Conservation (phyloP, 306 rosid genomes). For the Vigna trinervia region DNA sequence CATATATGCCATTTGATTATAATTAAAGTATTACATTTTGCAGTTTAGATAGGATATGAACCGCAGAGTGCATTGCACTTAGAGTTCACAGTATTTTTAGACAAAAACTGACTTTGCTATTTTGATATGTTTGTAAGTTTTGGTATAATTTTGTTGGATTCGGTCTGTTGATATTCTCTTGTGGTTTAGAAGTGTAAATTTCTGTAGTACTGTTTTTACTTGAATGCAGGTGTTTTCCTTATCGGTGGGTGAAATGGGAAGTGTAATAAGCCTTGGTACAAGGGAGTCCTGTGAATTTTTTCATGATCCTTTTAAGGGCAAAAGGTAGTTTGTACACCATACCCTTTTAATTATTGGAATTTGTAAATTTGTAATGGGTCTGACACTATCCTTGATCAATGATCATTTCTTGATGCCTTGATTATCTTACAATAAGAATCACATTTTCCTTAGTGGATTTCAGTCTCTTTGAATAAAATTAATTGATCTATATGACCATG, state of each 20-base stretch:
- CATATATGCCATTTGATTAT: conserved; percentile 4
- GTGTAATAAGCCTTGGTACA: conserved; percentile 72
- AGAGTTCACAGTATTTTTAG: not conserved
- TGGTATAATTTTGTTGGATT: conserved; percentile 26
- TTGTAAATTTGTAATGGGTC: conserved; percentile 3
- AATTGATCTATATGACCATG: not conserved
- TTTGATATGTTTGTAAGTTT: conserved; percentile 5
- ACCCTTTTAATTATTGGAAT: conserved; percentile 11
- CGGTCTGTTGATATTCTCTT: conserved; percentile 13
- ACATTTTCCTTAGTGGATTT: not conserved
- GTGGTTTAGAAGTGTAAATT: conserved; percentile 13
- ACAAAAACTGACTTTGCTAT: not conserved
- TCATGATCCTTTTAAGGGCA: conserved; percentile 87
- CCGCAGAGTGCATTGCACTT: not conserved
- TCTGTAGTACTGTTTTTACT: conserved; percentile 47
- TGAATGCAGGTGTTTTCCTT: conserved; percentile 77
- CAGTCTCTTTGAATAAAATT: not conserved
- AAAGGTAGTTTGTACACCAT: conserved; percentile 54
- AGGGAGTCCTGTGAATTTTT: conserved; percentile 79
- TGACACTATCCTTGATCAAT: not conserved
- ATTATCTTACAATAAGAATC: conserved; percentile 14
- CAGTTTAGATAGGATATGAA: not conserved
- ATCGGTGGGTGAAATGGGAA: conserved; percentile 88
- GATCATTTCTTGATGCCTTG: conserved; percentile 18
- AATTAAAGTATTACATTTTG: not conserved